Conservation (phyloP, 2,329 filamentous ascomycete species). For the Xylaria sp. region DNA sequence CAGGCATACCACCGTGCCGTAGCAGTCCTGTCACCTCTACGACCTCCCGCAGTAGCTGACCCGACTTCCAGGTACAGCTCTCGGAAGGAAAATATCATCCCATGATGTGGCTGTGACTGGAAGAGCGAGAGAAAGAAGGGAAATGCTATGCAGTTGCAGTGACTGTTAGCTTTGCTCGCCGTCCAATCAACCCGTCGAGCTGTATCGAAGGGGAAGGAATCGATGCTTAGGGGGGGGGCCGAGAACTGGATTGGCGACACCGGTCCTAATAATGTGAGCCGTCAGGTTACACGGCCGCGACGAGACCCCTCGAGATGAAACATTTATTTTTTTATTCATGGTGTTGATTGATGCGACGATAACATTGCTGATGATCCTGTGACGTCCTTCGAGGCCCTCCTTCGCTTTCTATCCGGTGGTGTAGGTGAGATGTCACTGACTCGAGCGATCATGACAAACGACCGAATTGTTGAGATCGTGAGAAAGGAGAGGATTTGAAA, state of each 20-base stretch:
- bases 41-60: neutral
- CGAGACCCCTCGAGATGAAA: neutral
- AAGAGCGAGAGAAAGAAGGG: neutral
- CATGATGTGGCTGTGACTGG: neutral
- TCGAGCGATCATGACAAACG: neutral
- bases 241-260: slow-evolving; percentile 1
- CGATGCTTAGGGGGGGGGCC: neutral
- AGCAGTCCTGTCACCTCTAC: too few relatives aligned
- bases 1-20: neutral
- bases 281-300: slow-evolving; percentile 13
- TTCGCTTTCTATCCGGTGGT: too few relatives aligned
- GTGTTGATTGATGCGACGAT: neutral
- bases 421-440: neutral
- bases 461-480: neutral
- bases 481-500: neutral
- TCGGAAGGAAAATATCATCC: neutral
- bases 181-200: neutral
- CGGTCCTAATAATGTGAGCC: slow-evolving; percentile 7
- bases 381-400: slow-evolving; percentile 5
- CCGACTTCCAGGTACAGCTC: neutral
- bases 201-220: neutral
- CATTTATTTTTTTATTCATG: neutral
- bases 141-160: neutral
- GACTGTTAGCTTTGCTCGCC: neutral
- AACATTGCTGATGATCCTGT: slow-evolving; percentile 9